Conservation (phyloP, 2,329 filamentous ascomycete genomes). For the Botryosphaeria agaves region DNA sequence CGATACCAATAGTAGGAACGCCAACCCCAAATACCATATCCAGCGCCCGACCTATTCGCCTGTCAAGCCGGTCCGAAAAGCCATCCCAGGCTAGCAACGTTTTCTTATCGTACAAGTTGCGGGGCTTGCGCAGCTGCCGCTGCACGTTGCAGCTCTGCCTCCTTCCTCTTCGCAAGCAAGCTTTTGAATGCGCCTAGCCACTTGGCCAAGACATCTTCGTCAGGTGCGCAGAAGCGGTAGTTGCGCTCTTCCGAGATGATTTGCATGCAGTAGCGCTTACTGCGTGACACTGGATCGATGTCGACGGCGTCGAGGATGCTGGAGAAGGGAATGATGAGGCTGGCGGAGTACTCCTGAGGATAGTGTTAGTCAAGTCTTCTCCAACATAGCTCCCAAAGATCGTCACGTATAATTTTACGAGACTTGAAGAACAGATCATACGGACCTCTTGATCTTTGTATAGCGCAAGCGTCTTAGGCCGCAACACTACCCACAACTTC, state of each 20-base stretch:
- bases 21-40: too few species aligned
- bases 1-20: too few species aligned
- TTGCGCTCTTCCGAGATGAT: slow-evolving; percentile 78
- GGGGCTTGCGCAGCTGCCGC: too few species aligned
- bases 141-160: slow-evolving; percentile 13
- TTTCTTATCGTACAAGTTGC: too few species aligned
- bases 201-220: slow-evolving; percentile 67
- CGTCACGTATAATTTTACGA: too few species aligned
- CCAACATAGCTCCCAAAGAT: too few species aligned
- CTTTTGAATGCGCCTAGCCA: slow-evolving; percentile 90
- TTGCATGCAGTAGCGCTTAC: slow-evolving; percentile 75
- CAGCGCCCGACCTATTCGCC: too few species aligned
- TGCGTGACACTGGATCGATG: slow-evolving; percentile 71
- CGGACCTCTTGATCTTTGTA: slow-evolving; percentile 65
- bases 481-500: slow-evolving; percentile 80
- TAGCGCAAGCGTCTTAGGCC: slow-evolving; percentile 66
- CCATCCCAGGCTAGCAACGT: too few species aligned
- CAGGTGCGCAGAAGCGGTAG: slow-evolving; percentile 38
- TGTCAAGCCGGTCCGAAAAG: too few species aligned
- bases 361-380: neutral
- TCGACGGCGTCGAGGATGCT: slow-evolving; percentile 82
- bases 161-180: slow-evolving; percentile 52
- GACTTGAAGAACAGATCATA: neutral
- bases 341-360: slow-evolving; percentile 62
- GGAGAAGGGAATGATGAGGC: slow-evolving; percentile 62